phyloP scores from a whole-genome alignment of 1,284 basidiomycete species.

The Microbotryum intermedium region DNA sequence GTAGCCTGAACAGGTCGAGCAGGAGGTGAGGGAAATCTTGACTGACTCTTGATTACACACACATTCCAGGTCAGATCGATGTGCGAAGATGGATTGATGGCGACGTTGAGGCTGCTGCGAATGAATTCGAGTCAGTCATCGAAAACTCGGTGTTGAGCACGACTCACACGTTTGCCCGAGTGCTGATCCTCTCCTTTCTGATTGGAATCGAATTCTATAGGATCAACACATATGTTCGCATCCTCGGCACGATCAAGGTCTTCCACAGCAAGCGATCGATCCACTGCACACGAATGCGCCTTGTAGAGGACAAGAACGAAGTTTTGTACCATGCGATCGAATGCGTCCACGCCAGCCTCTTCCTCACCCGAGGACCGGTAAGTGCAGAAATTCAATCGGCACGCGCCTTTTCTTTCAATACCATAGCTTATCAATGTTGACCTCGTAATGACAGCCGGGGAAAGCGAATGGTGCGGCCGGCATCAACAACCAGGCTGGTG shows the following conservation, averaged over 20 bases:
- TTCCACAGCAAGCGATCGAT: slow-evolving; percentile 78
- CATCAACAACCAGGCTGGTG: neutral
- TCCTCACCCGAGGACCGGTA: slow-evolving; percentile 17
- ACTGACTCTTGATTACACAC: slow-evolving; percentile 1
- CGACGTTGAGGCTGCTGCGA: slow-evolving; percentile 42
- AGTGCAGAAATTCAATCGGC: neutral
- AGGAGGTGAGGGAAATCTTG: neutral
- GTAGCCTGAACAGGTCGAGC: neutral
- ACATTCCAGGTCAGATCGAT: slow-evolving; percentile 55
- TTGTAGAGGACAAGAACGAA: slow-evolving; percentile 65
- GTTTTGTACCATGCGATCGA: slow-evolving; percentile 68
- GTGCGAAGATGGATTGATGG: slow-evolving; percentile 81
- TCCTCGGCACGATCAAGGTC: slow-evolving; percentile 79
- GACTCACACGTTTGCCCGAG: neutral
- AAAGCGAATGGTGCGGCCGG: slow-evolving; percentile 21
- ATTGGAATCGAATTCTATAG: slow-evolving; percentile 41
- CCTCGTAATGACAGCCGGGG: slow-evolving; percentile 29
- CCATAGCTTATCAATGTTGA: too few relatives aligned
- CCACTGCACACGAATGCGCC: slow-evolving; percentile 63
- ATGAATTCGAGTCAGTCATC: neutral
- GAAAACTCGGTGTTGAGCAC: slow-evolving; percentile 2
- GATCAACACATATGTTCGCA: slow-evolving; percentile 68
- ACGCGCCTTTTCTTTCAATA: neutral
- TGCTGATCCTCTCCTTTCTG: neutral
- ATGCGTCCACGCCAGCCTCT: slow-evolving; percentile 47